Evolutionary conservation across 2,329 filamentous ascomycete genomes (phyloP).

Genomic region (Decorospora gaudefroyi): DNA sequence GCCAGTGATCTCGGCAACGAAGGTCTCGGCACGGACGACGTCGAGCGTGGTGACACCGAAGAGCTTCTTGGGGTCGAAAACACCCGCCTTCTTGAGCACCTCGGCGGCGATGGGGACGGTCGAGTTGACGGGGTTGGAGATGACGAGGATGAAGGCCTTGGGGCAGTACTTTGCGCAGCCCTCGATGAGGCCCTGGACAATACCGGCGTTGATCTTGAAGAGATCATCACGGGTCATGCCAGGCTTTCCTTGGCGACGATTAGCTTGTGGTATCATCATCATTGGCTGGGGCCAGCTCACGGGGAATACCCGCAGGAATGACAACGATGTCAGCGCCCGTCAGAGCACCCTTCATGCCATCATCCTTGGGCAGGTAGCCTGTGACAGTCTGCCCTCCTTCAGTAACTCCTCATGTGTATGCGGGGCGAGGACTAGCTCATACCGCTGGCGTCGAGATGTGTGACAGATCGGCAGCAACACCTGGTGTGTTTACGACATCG

Average conservation of each 20-base stretch:
- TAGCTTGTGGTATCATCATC: conserved; percentile 10
- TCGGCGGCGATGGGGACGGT: conserved; percentile 97
- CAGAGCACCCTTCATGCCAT: conserved; percentile 83
- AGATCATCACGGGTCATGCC: conserved; percentile 99
- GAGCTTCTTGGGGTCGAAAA: conserved; percentile 93
- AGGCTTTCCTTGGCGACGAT: conserved; percentile 78
- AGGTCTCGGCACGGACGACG: conserved; percentile 96
- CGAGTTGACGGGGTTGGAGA: conserved; percentile 99
- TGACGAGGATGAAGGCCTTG: conserved; percentile 93
- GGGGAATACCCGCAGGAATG: conserved; percentile 96
- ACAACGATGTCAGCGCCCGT: conserved; percentile 94
- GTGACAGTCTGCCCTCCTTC: conserved; percentile 66
- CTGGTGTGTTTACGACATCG: conserved; percentile 98
- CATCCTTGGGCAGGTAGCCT: conserved; percentile 83
- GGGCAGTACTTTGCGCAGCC: conserved; percentile 84
- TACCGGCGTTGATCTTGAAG: conserved; percentile 99
- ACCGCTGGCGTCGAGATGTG: conserved; percentile 92
- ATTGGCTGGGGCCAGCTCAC: conserved; percentile 56
- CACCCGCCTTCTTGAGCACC: conserved; percentile 88
- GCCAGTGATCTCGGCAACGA: conserved; percentile 83
- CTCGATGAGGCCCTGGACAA: conserved; percentile 92
- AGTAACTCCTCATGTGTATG: conserved; percentile 19
- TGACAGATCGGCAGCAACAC: conserved; percentile 92
- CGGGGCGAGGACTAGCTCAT: conserved; percentile 46
- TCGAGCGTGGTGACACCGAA: conserved; percentile 99